These are phyloP conservation scores for Chalciporus pseudorubinellus DNA, from an alignment of 768 basidiomycete species.

Conservation along the genomic window DNA sequence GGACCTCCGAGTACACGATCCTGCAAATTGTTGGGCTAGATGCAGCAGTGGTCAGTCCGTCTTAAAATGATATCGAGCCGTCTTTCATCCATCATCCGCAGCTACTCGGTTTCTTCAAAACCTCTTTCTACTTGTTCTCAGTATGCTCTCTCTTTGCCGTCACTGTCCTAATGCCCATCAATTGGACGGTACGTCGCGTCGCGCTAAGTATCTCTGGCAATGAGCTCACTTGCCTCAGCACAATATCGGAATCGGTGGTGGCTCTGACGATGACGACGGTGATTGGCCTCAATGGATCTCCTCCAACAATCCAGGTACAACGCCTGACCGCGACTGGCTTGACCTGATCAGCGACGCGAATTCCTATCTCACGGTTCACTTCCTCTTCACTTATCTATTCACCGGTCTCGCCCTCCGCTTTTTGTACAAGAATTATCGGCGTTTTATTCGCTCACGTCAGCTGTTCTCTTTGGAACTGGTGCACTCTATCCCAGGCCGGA, in stretches of 20 bases:
- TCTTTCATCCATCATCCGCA: conserved; percentile 31
- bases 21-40: conserved; percentile 96
- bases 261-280: conserved; percentile 35
- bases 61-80: neutral
- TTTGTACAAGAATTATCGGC: conserved; percentile 84
- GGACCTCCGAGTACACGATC: conserved; percentile 88
- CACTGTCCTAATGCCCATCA: conserved; percentile 90
- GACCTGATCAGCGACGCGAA: conserved; percentile 90
- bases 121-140: conserved; percentile 89
- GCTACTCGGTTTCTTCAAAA: conserved; percentile 95
- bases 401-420: conserved; percentile 82
- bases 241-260: conserved; percentile 67
- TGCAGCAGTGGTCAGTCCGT: conserved; percentile 80
- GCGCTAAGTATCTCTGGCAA: neutral
- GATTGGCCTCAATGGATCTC: conserved; percentile 45
- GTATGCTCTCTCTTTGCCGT: conserved; percentile 80
- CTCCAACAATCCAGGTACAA: conserved; percentile 17
- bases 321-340: conserved; percentile 60
- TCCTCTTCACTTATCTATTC: conserved; percentile 93
- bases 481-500: conserved; percentile 91
- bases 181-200: conserved; percentile 68
- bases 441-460: conserved; percentile 87
- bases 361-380: conserved; percentile 83
- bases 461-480: conserved; percentile 93
- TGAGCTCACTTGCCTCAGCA: conserved; percentile 42